Base-by-base conservation (phyloP, 2,329 filamentous ascomycete genomes). In the Fusarium gaditjirri region DNA sequence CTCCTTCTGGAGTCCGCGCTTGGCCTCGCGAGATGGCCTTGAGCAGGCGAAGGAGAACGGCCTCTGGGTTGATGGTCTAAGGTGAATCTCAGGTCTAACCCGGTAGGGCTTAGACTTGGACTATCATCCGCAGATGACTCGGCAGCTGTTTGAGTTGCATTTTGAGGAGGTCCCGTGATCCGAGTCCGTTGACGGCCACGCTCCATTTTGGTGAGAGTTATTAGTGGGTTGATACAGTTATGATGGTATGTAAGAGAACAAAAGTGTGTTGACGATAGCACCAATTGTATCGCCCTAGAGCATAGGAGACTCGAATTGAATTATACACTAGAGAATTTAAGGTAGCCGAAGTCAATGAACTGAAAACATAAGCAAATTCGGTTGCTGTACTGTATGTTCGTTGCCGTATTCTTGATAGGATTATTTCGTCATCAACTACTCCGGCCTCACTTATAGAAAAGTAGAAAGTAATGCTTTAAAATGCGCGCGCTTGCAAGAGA, bases 1-100 rank as follows among this genome's bases (percentile, higher is more conserved):
- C 74, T 77, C 29, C 73, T 77, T 42, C 78, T 71, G 29, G 76
- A 78, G 38, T 64, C 76, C 46, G 72, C 39, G 54, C 65, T 74
- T 29, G 74, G 74, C 23, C 71, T 65, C 19, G 56, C n/a, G 36
- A 74, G 70, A 53, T 67, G 55, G 50, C 43, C 61, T 53, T 46
- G 64, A 42, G 54, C 70, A 35, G 71, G 53, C 25, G 72, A 56
- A 41, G 57, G 25, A 55, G 68, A 62, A 46, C 47, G 56, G 49
- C 31, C 29, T 53, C 41, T 63, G 44, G 42, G 54, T 43, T 42
- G 42, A 33, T 62, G 25, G 49, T 57, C 46, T 25, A 54, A 58
- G 27, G 38, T 44, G 39, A 53, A 65, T 29, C 43, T 65, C 35
- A 65, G 41, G 47, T 62, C 66, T 75, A 75, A 63, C 72, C 72